Evolutionary conservation across 129 eudicot species (phyloP), one percentile per base, ranked within the genome.

Genomic region (Pittosporum tobira): DNA sequence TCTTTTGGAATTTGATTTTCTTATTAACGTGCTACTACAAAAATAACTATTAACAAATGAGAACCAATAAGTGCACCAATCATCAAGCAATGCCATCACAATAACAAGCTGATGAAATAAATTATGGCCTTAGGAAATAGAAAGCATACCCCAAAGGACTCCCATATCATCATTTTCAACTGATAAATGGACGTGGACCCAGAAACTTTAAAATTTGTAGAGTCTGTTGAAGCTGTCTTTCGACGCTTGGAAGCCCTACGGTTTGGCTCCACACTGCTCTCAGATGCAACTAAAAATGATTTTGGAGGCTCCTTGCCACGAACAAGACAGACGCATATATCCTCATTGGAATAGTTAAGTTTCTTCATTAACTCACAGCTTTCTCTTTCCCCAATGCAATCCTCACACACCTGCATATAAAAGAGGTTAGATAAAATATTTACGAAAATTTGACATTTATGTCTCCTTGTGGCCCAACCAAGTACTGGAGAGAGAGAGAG

Each of bases 161-260:
- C 96, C 99, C 99, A 93, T 59, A 93, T 93, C 99, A 93, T 93
- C 99, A 93, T 84, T 75, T 93, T 93, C 44, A 93, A 76, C 45
- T 93, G 94, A 61, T 93, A 93, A 26, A 93, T 57, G 45, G 96
- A 73, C 19, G 99, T 93, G 34, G 94, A 76, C 31, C 91, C 94
- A 64, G 99, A 93, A 70, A 93, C 99, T 42, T 84, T 93, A 50
- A 93, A 71, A 52, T 81, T 93, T 20, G 77, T 73, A 0, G 88
- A 79, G 77, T 93, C 82, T 34, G 88, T 94, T 65, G 63, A 79
- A 46, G 91, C 23, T 69, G 99, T 80, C 82, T 84, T 84, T 52
- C 86, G 68, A 36, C 99, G 99, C 75, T 93, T 93, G 45, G 99
- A 87, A 67, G 86, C 75, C 26, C 99, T 83, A 30, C 96, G 99